Evolutionary conservation across 2,329 filamentous ascomycete genomes (phyloP), one percentile per base, ranked within the genome.

Genomic region (Neonectria coccinea): DNA sequence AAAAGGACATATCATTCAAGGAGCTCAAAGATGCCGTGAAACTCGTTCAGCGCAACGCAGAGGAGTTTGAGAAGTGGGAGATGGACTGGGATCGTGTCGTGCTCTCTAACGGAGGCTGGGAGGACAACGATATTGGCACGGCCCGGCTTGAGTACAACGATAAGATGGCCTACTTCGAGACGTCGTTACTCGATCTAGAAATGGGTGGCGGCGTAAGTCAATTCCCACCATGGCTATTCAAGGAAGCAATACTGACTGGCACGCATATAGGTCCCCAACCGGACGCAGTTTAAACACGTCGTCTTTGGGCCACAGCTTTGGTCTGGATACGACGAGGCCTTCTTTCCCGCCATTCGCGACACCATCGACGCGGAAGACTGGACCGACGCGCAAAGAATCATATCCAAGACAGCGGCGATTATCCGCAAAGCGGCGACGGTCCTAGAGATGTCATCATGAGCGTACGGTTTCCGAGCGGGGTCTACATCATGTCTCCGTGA

Each of bases 231-330:
- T 55, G 33, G 14, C 33, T 57, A 9, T 27, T 25, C 18, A 52
- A 14, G 9, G 48, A 52, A 8, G 9, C 11, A 3, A 39, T 29
- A 42, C 61, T 73, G 55, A 74, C 69, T 60, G 55, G 62, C 33
- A 14, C 7, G 9, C 3, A 11, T 25, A 62, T 52, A 94, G 91
- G 86, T 97, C 5, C 92, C 92, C 42, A 93, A 93, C 72, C 90
- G 95, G 68, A 92, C 92, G 5, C 96, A 98, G 80, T 99, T 94
- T 85, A 97, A 97, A 79, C 96, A 97, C 79, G 86, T 97, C 74
- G 82, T 99, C 61, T 97, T 94, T 76, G 95, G 92, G 2, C 96
- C 96, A 0, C 88, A 93, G 74, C 82, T 88, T 3, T 94, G 93
- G 91, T 90, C 89, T 8, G 72, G 71, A 53, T 72, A 77, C 53